Evolutionary conservation across 2,329 filamentous ascomycete species (phyloP), one percentile per base, ranked within the genome.

Genomic region (Phaeosphaeriaceae sp.): DNA sequence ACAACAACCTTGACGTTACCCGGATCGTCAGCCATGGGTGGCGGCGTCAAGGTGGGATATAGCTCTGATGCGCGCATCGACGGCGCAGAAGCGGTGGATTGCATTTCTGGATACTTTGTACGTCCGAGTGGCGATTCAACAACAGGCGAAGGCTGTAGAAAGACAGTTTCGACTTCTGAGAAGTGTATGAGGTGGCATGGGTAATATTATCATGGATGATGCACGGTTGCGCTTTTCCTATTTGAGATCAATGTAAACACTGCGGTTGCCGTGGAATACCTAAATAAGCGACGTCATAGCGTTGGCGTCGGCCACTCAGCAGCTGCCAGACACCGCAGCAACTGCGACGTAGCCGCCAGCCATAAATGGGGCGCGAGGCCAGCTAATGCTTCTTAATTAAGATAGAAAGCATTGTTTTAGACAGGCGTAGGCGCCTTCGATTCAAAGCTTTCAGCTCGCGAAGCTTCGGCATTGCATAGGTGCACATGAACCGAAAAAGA

Each of bases 1-100:
- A 80, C 78, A 11, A 80, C 77, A 42, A 80, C 78, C 67, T 80
- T 80, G 63, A 80, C 77, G 56, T 80, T 79, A 47, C 77, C 77
- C 7, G 73, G 72, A 37, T 78, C 77, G 46, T 71, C 70, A 18
- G 71, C 64, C 41, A 64, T 61, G 20, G 73, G 66, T 39, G 67
- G 66, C 54, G 54, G 56, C 37, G 65, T 56, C 65, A 67, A 70
- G 54, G 61, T 60, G 7, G 60, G 41, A 43, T 58, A 62, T 11
- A 74, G 68, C 41, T 74, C 69, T 7, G 71, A 61, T 20, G 75
- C 75, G 54, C 77, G 73, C 62, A 79, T 61, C 44, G 75, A 77
- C 40, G 76, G 75, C 47, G 75, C 68, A 44, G 76, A 78, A 17
- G 77, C 77, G 21, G 72, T 70, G 1, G 68, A 64, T 59, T 68